Percentiles rank a stretch among this genome's conserved stretches.
These are phyloP conservation scores for Trifolium pratense DNA, from an alignment of 306 rosid species.

Conservation along the genomic window DNA sequence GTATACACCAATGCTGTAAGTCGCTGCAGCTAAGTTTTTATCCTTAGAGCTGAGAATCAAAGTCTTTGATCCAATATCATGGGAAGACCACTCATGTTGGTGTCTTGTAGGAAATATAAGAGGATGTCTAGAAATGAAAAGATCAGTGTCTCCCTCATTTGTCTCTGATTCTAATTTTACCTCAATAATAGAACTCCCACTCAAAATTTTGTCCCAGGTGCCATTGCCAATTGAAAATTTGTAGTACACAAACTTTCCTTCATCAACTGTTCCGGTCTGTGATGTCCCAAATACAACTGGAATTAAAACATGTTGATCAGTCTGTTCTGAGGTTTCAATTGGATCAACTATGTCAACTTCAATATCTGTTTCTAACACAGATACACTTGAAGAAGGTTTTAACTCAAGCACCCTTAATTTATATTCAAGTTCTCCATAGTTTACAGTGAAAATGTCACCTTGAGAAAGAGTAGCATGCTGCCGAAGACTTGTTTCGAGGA, in stretches of 20 bases:
- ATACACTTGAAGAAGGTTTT: conserved; percentile 84
- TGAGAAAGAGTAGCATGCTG: conserved; percentile 96
- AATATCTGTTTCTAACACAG: conserved; percentile 95
- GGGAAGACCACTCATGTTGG: conserved; percentile 95
- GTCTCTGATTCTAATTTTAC: conserved; percentile 71
- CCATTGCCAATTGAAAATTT: conserved; percentile 74
- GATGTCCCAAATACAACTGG: conserved; percentile 59
- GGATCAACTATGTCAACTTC: conserved; percentile 88
- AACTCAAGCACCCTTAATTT: conserved; percentile 84
- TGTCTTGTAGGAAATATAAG: conserved; percentile 91
- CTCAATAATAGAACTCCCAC: conserved; percentile 69
- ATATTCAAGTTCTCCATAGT: conserved; percentile 76
- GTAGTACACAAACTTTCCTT: conserved; percentile 81
- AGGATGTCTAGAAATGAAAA: conserved; percentile 90
- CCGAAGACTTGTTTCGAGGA: conserved; percentile 97
- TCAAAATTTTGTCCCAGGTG: conserved; percentile 63
- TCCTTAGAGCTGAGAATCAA: conserved; percentile 84
- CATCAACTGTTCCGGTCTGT: conserved; percentile 68
- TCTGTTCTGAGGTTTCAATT: conserved; percentile 55
- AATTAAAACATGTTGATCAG: conserved; percentile 66
- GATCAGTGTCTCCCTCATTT: conserved; percentile 81
- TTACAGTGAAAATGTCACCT: conserved; percentile 77
- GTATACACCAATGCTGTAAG: conserved; percentile 78
- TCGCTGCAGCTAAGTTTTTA: conserved; percentile 63
- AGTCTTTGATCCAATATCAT: conserved; percentile 91